Base-by-base conservation (phyloP, 345 rosid species). In the Salix purpurea region DNA sequence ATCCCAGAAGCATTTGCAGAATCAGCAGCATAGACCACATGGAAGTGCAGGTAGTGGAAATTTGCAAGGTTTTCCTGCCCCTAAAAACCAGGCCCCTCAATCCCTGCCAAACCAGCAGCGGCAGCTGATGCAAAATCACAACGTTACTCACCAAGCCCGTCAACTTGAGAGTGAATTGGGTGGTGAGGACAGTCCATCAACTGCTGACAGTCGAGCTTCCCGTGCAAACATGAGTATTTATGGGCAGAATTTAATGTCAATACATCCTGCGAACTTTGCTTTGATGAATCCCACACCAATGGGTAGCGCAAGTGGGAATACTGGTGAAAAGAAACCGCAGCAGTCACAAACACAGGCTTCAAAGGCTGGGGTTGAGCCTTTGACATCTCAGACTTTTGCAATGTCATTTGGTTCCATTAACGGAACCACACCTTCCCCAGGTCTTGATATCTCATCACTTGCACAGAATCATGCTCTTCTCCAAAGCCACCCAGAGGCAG, bases 1-100 rank as follows among this genome's bases (percentile, higher is more conserved):
- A 4, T 89, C 96, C 11, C 97, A 89, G 78, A 96, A 94, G 83
- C 96, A 92, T 75, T 67, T 86, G 85, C 97, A 90, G 86, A 92
- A 79, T 82, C 95, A 90, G 76, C 97, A 87, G 86, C 92, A 80
- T 79, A 85, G 91, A 80, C 75, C 88, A 1, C 93, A 84, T 75
- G 81, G 80, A 3, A 77, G 71, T 85, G 86, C 84, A 26, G 67
- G 78, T 9, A 85, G 77, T 84, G 89, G 90, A 48, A 85, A 77
- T 74, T 71, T 91, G 81, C 97, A 89, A 65, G 95, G 90, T 9
- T 92, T 87, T 84, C 91, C 97, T 32, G 68, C 84, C 54, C 81
- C 88, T 1, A 91, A 92, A 79, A 80, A 74, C 80, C 92, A 85
- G 77, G 76, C 87, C 52, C 77, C 90, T 19, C 97, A 90, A 76